These are phyloP conservation scores for Chaetomium tenue DNA, from an alignment of 495 filamentous ascomycete genomes.

Conservation along the genomic window DNA sequence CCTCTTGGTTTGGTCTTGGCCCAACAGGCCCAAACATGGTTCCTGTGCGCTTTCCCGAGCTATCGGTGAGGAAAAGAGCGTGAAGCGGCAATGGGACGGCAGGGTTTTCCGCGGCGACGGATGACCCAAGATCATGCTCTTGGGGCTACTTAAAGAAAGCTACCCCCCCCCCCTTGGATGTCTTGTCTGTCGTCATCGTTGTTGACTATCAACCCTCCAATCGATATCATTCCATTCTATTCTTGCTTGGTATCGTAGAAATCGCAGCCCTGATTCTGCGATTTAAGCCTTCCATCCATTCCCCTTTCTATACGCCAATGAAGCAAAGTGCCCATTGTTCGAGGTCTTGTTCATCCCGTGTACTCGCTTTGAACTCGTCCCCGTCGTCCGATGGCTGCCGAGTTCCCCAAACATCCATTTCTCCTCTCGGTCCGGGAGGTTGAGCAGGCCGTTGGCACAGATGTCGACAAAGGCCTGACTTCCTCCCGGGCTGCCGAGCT, in stretches of 20 bases:
- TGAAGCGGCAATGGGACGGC: not conserved
- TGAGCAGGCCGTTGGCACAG: conserved; percentile 49
- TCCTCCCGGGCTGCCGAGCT: conserved; percentile 49
- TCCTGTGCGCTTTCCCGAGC: conserved; percentile 15
- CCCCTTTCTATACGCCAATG: conserved; percentile 15
- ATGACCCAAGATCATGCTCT: not conserved
- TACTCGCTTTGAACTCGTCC: conserved; percentile 8
- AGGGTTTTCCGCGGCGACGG: not conserved
- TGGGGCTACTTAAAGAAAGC: conserved; percentile 21
- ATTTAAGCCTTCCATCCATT: not conserved
- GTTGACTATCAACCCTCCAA: not conserved
- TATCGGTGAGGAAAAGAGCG: conserved; percentile 22
- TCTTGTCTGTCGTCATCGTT: conserved; percentile 9
- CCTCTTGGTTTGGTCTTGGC: conserved; percentile 36
- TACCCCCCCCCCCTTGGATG: not conserved
- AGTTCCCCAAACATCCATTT: conserved; percentile 52
- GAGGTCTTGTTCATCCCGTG: conserved; percentile 10
- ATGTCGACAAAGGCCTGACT: conserved; percentile 59
- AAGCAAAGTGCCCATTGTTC: conserved; percentile 12
- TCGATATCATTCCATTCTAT: not conserved
- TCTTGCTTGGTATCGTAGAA: conserved; percentile 2
- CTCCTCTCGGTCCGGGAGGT: conserved; percentile 54
- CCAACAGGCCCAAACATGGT: conserved; percentile 12
- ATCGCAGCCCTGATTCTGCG: conserved; percentile 12
- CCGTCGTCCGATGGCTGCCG: conserved; percentile 39